Evolutionary conservation across 129 eudicot species (phyloP).

Genomic region (Escallonia rubra): DNA sequence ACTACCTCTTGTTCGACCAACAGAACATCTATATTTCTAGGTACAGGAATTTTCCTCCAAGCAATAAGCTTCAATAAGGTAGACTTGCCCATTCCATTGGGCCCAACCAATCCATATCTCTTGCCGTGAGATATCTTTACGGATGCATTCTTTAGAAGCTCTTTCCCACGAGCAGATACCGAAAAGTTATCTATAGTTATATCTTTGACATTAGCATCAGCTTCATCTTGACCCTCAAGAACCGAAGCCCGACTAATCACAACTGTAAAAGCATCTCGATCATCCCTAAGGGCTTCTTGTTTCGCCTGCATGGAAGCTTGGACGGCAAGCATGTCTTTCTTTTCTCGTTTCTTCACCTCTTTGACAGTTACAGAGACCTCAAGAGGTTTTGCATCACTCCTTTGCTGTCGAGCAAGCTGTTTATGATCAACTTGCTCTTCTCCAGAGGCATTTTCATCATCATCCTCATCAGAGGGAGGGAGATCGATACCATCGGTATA

Average conservation of each 20-base stretch:
- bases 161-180: constrained; percentile 80
- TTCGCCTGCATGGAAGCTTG: constrained; percentile 54
- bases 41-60: constrained; percentile 87
- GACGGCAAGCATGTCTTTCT: constrained; percentile 58
- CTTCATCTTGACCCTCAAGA: constrained; percentile 71
- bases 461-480: constrained; percentile 58
- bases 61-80: constrained; percentile 81
- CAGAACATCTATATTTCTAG: constrained; percentile 75
- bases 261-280: constrained; percentile 76
- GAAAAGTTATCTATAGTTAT: constrained; percentile 76
- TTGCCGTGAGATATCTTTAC: constrained; percentile 81
- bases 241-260: constrained; percentile 67
- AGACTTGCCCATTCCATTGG: constrained; percentile 88
- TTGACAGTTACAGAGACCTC: constrained; percentile 47
- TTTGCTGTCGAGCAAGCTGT: constrained; percentile 29
- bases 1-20: constrained; percentile 81
- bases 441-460: constrained; percentile 18
- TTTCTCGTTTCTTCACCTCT: constrained; percentile 78
- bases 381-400: constrained; percentile 32
- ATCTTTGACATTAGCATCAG: constrained; percentile 84
- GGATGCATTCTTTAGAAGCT: constrained; percentile 59
- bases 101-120: constrained; percentile 78
- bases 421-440: constrained; percentile 23
- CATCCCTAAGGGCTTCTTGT: constrained; percentile 65
- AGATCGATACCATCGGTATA: constrained; percentile 74